Base-by-base conservation (phyloP, 2,329 filamentous ascomycete species). In the Fusarium sp. region DNA sequence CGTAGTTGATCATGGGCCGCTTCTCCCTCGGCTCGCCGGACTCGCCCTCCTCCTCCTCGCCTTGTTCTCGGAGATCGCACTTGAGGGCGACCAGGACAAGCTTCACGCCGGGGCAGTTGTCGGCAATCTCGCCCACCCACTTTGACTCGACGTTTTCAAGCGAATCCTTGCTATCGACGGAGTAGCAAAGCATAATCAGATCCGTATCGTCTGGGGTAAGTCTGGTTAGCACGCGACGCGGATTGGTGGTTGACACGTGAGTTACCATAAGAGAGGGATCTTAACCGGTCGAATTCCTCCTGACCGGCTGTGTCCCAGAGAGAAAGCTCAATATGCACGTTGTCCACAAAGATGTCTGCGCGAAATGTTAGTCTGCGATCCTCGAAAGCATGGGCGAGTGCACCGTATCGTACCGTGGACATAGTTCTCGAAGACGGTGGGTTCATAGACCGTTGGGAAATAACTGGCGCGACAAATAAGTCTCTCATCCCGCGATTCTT, bases 101-200 rank as follows among this genome's bases (percentile, higher is more conserved):
- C 84, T 97, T 97, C 74, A 98, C 97, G 68, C 93, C 94, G 2
- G 95, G 95, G 85, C 97, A 98, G 85, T 99, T 98, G 85, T 99
- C 97, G 73, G 95, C 94, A 76, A 99, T 99, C 85, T 99, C 97
- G 72, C 94, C 93, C 6, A 98, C 94, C 97, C 97, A 99, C 86
- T 99, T 99, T 78, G 94, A 96, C 84, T 98, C 95, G 71, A 99
- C 95, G 89, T 99, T 99, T 84, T 99, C 97, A 71, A 99, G 91
- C 4, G 95, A 98, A 84, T 98, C 95, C 77, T 93, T 95, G 82
- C 94, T 98, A 85, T 99, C 97, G 82, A 98, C 94, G 79, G 94
- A 97, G 86, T 98, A 99, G 88, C 97, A 99, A 77, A 99, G 94
- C 93, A 99, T 98, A 80, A 99, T 98, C 52, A 97, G 92, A 81